Evolutionary conservation across 768 basidiomycete genomes (phyloP), one percentile per base, ranked within the genome.

Genomic region (Leccinum fibrillosum): DNA sequence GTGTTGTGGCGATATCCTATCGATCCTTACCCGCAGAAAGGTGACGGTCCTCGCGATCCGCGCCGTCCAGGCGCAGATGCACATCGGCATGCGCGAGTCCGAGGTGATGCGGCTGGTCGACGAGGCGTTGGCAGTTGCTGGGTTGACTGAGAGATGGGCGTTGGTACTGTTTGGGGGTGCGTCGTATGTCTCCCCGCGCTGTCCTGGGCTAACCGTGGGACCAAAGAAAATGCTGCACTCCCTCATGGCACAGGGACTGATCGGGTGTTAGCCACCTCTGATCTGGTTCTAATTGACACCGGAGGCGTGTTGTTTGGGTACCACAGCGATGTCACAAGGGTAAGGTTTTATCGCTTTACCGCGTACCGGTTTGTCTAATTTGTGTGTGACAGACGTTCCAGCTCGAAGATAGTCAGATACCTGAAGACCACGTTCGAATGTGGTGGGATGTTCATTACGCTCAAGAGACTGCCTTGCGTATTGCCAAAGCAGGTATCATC

Each of bases 241-340:
- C 92, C 92, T 3, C 93, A 94, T 69, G 94, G 92, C 6, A 78
- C 80, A 37, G 89, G 90, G 2, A 86, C 86, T 0, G 88, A 94
- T 66, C 81, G 85, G 32, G 64, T 66, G 1, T 76, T 94, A 12
- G 73, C 71, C 1, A 68, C 74, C 54, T 65, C 76, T 5, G 92
- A 95, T 63, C 81, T 90, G 57, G 80, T 86, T 11, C 77, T 94
- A 13, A 86, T 94, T 58, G 92, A 94, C 68, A 81, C 83, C 53
- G 88, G 83, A 9, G 90, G 84, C 1, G 76, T 77, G 15, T 77
- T 94, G 45, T 82, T 89, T 64, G 90, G 87, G 1, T 94, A 95
- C 67, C 69, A 80, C 49, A 86, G 88, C 64, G 91, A 94, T 68
- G 82, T 93, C 39, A 92, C 89, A 0, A 76, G 92, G 66, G 90